Percentiles rank a stretch among this genome's conserved stretches.
phyloP scores from a whole-genome alignment of 2,329 filamentous ascomycete genomes.

The Trichophyton verrucosum region DNA sequence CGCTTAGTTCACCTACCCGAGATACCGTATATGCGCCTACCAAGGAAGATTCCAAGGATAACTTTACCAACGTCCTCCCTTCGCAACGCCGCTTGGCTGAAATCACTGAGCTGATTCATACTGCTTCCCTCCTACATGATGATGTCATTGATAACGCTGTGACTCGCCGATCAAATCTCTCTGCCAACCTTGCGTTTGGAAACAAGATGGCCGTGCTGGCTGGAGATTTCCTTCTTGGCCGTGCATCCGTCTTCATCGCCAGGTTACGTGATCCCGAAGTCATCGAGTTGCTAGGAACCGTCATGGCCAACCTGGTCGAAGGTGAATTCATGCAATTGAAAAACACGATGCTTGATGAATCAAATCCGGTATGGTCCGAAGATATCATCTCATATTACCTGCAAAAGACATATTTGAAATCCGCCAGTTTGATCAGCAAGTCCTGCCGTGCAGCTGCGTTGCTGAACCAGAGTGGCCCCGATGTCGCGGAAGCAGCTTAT shows the following conservation, averaged over 20 bases:
- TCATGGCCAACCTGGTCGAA: constrained; percentile 94
- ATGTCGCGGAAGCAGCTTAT: constrained; percentile 84
- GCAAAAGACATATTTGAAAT: constrained; percentile 97
- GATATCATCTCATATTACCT: constrained; percentile 87
- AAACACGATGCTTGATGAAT: constrained; percentile 83
- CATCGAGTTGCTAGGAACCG: constrained; percentile 83
- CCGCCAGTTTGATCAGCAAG: constrained; percentile 89
- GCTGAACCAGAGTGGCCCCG: constrained; percentile 60
- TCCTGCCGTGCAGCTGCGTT: constrained; percentile 83
- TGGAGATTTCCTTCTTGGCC: constrained; percentile 87
- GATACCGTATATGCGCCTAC: not conserved
- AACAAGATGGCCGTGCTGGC: constrained; percentile 99
- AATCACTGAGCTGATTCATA: constrained; percentile 95
- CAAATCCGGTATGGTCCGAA: constrained; percentile 71
- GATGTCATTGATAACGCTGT: constrained; percentile 93
- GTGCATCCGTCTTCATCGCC: constrained; percentile 86
- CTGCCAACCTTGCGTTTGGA: constrained; percentile 87
- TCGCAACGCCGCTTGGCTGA: constrained; percentile 85
- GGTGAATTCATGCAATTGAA: constrained; percentile 99
- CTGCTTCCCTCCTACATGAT: constrained; percentile 89
- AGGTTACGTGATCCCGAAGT: constrained; percentile 86
- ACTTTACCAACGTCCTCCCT: constrained; percentile 60
- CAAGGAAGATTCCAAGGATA: not conserved
- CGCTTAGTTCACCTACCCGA: constrained; percentile 40
- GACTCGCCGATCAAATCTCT: constrained; percentile 69